These are phyloP conservation scores for Yarrowia sp. DNA, from an alignment of 805 yeast species.

Conservation along the genomic window DNA sequence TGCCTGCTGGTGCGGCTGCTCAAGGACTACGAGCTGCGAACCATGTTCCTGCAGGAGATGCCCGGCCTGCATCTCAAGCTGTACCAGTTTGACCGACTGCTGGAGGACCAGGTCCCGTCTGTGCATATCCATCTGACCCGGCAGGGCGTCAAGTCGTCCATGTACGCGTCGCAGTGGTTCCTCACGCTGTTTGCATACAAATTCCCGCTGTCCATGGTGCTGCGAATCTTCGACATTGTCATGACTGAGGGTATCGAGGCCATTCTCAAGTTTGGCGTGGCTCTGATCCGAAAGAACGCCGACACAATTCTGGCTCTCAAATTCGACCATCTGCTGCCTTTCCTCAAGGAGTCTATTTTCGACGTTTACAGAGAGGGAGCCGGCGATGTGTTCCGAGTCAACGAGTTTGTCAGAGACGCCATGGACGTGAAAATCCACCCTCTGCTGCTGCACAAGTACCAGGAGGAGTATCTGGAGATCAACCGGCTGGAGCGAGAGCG, in stretches of 20 bases:
- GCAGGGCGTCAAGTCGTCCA: constrained; percentile 88
- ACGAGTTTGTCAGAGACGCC: constrained; percentile 79
- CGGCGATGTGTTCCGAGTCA: constrained; percentile 62
- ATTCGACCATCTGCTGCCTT: constrained; percentile 80
- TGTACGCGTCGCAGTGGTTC: constrained; percentile 99
- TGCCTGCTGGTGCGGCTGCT: constrained; percentile 79
- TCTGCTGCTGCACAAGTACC: constrained; percentile 70
- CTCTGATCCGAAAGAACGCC: constrained; percentile 75
- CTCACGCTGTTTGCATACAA: constrained; percentile 93
- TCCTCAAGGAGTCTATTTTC: constrained; percentile 80
- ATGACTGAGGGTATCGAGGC: constrained; percentile 93
- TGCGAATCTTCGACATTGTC: constrained; percentile 85
- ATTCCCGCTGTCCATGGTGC: constrained; percentile 87
- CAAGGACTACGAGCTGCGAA: constrained; percentile 83
- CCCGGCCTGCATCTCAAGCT: constrained; percentile 85
- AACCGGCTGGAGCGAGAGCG: constrained; percentile 70
- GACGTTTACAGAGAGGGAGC: constrained; percentile 63
- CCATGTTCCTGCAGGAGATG: constrained; percentile 86
- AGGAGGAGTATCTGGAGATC: constrained; percentile 77
- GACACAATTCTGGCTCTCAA: constrained; percentile 62
- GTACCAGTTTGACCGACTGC: constrained; percentile 87
- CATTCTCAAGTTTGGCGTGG: constrained; percentile 80
- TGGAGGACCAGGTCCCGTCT: constrained; percentile 78
- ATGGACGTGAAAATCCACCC: constrained; percentile 77
- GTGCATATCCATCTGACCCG: constrained; percentile 77